These are phyloP conservation scores for Suillus placidus DNA, from an alignment of 768 basidiomycete genomes.

Conservation along the genomic window DNA sequence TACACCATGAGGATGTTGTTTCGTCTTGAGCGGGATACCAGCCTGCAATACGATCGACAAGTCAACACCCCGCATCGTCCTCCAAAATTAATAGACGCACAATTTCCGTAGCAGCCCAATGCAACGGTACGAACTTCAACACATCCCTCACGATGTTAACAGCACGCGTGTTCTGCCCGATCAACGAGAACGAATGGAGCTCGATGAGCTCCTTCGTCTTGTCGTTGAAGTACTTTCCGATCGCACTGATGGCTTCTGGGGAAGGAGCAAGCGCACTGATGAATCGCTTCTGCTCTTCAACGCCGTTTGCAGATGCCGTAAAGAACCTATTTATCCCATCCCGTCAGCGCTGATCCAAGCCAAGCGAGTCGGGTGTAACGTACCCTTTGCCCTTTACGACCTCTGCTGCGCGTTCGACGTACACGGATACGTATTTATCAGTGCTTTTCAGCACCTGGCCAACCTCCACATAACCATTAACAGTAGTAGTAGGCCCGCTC, in stretches of 20 bases:
- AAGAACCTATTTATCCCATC: conserved; percentile 55
- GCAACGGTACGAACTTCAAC: conserved; percentile 61
- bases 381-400: conserved; percentile 67
- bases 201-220: conserved; percentile 63
- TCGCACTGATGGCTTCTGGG: conserved; percentile 49
- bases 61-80: not conserved
- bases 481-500: conserved; percentile 27
- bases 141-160: conserved; percentile 75
- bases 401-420: conserved; percentile 50
- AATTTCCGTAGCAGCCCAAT: conserved; percentile 71
- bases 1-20: conserved; percentile 51
- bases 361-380: conserved; percentile 11
- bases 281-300: conserved; percentile 48
- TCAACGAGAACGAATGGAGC: conserved; percentile 54
- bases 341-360: conserved; percentile 10
- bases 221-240: conserved; percentile 65
- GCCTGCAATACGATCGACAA: conserved; percentile 45
- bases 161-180: conserved; percentile 52
- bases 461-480: conserved; percentile 54
- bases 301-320: conserved; percentile 48
- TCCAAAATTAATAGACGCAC: conserved; percentile 43
- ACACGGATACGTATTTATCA: conserved; percentile 49
- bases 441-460: conserved; percentile 52
- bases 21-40: conserved; percentile 70
- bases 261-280: conserved; percentile 49